phyloP scores from a whole-genome alignment of 1,284 basidiomycete species.

The Melanopsichium pennsylvanicum region DNA sequence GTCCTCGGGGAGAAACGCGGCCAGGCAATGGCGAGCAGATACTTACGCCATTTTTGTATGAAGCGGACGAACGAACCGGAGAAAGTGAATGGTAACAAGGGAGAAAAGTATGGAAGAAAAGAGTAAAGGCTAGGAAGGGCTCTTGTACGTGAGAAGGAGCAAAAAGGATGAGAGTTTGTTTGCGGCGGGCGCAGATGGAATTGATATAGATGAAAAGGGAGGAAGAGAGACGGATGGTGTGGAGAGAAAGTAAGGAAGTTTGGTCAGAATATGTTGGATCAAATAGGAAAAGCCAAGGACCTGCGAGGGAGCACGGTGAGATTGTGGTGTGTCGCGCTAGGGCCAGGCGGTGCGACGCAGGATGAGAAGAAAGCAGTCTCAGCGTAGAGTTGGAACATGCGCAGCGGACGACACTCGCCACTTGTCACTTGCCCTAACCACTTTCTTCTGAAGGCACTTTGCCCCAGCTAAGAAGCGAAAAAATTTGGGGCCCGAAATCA shows the following conservation, averaged over 20 bases:
- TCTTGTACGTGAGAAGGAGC: conserved; percentile 20
- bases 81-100: conserved; percentile 9
- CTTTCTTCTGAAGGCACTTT: background rate
- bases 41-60: conserved; percentile 42
- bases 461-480: conserved; percentile 4
- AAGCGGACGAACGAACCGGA: conserved; percentile 11
- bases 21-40: background rate
- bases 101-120: conserved; percentile 7
- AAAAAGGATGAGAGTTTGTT: conserved; percentile 6
- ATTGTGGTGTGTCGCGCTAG: conserved; percentile 20
- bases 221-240: conserved; percentile 12
- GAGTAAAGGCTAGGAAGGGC: conserved; percentile 7
- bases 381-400: conserved; percentile 9
- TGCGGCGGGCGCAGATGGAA: conserved; percentile 1
- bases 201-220: conserved; percentile 1
- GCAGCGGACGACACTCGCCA: conserved; percentile 13
- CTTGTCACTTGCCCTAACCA: background rate
- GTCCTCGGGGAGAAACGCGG: background rate
- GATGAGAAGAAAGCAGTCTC: background rate
- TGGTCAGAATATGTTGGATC: conserved; percentile 3
- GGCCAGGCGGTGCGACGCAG: conserved; percentile 1
- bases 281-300: conserved; percentile 20
- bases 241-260: conserved; percentile 1
- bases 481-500: background rate
- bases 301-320: background rate